phyloP scores from a whole-genome alignment of 78 protist genomes.

The Diacronema lutheri region DNA sequence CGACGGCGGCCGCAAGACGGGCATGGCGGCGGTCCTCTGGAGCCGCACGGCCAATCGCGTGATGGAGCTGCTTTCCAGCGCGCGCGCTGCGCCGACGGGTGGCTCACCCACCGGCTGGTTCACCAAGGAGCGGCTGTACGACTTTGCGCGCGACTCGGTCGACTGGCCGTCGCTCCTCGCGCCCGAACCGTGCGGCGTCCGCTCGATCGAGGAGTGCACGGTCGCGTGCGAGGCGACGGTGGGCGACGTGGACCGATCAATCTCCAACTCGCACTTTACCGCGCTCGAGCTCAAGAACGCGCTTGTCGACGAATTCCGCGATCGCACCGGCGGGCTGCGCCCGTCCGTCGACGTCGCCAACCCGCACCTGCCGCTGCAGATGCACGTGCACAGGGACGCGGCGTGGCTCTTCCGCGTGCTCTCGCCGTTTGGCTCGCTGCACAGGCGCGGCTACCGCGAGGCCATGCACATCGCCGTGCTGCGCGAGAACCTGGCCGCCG shows the following conservation, averaged over 20 bases:
- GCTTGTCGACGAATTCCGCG: constrained; percentile 5
- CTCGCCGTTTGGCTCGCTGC: not conserved
- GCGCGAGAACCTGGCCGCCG: constrained; percentile 3
- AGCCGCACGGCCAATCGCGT: not conserved
- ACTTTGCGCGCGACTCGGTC: not conserved
- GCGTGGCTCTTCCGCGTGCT: constrained; percentile 9
- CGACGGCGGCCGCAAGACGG: no score
- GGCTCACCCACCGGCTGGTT: no score
- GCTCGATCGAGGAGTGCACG: no score
- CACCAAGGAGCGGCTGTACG: not conserved
- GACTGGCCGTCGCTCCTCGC: not conserved
- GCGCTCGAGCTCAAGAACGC: constrained; percentile 19
- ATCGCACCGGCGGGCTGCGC: not conserved
- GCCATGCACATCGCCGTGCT: not conserved
- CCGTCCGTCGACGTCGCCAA: not conserved
- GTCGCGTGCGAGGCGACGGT: no score
- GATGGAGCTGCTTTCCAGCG: not conserved
- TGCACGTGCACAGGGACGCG: not conserved
- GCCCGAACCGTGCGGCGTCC: no score
- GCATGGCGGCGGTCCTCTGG: not conserved
- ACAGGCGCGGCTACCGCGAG: constrained; percentile 14
- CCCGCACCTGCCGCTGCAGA: not conserved
- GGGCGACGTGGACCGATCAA: no score
- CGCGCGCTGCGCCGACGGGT: not conserved
- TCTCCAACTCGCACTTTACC: constrained; percentile 1